Conservation (phyloP, 225 moss, liverwort and hornwort genomes). For the Bryoerythrophyllum caledonicum region DNA sequence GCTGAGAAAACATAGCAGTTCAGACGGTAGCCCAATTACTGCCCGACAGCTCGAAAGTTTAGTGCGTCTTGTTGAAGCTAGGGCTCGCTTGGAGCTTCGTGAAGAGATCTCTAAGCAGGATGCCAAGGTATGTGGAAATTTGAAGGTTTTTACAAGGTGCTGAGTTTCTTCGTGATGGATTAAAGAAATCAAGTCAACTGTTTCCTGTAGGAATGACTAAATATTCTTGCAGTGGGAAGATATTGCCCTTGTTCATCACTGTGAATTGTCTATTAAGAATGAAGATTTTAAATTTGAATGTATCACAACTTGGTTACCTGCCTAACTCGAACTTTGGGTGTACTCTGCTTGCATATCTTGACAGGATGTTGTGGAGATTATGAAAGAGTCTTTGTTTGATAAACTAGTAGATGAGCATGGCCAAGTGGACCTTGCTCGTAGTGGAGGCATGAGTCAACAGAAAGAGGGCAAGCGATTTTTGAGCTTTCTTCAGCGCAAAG, state of each 20-base stretch:
- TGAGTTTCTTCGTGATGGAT: slow-evolving; percentile 1
- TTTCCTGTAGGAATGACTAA: slow-evolving; percentile 17
- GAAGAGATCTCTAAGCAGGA: slow-evolving; percentile 94
- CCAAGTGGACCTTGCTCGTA: slow-evolving; percentile 78
- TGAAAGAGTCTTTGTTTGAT: slow-evolving; percentile 94
- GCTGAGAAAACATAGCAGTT: slow-evolving; percentile 71
- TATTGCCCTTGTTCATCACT: neutral
- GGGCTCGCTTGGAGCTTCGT: slow-evolving; percentile 91
- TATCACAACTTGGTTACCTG: neutral
- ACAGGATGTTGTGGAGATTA: slow-evolving; percentile 99
- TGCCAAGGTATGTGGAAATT: slow-evolving; percentile 60
- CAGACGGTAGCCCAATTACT: slow-evolving; percentile 96
- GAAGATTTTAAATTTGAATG: slow-evolving; percentile 3
- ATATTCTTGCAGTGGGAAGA: neutral
- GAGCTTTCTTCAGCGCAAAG: slow-evolving; percentile 83
- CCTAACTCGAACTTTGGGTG: slow-evolving; percentile 2
- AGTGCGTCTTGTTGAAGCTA: slow-evolving; percentile 93
- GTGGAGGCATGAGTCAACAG: slow-evolving; percentile 94
- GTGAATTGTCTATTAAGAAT: neutral
- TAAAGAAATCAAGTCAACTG: slow-evolving; percentile 6
- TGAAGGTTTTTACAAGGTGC: neutral
- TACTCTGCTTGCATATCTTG: slow-evolving; percentile 9
- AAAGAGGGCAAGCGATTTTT: slow-evolving; percentile 96
- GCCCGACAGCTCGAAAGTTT: slow-evolving; percentile 97
- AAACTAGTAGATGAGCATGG: slow-evolving; percentile 94